Conservation (phyloP, 2,329 filamentous ascomycete species). For the Dothistroma septosporum region DNA sequence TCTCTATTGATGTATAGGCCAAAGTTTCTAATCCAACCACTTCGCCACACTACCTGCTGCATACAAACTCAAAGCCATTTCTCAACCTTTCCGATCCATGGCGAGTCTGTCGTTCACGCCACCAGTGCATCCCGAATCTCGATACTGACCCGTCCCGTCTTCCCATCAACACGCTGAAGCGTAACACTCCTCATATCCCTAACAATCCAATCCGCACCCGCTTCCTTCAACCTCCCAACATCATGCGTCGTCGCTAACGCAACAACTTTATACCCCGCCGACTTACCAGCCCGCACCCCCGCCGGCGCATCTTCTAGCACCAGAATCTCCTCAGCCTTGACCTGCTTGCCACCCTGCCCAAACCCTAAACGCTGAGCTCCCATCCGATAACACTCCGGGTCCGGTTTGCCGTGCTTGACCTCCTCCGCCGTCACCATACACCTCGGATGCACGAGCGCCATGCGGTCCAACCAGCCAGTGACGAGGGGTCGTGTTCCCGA, state of each 20-base stretch:
- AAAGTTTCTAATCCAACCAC: no score
- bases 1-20: neutral
- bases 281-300: constrained; percentile 77
- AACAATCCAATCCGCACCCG: constrained; percentile 85
- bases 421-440: constrained; percentile 50
- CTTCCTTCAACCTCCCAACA: constrained; percentile 64
- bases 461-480: constrained; percentile 48
- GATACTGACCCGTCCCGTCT: constrained; percentile 59
- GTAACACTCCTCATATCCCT: constrained; percentile 70
- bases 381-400: constrained; percentile 48
- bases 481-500: constrained; percentile 48
- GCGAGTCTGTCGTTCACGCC: neutral
- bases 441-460: constrained; percentile 46
- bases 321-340: constrained; percentile 47
- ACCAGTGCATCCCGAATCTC: constrained; percentile 62
- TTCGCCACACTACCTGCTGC: no score
- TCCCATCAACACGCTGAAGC: constrained; percentile 53
- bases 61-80: no score
- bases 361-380: constrained; percentile 42
- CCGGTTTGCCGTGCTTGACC: constrained; percentile 48
- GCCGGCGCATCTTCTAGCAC: constrained; percentile 89
- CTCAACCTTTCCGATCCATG: no score
- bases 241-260: constrained; percentile 83
- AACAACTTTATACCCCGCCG: constrained; percentile 77
- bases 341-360: constrained; percentile 33